Evolutionary conservation across 2,329 filamentous ascomycete genomes (phyloP), one percentile per base, ranked within the genome.

Genomic region (Fusarium sp.): DNA sequence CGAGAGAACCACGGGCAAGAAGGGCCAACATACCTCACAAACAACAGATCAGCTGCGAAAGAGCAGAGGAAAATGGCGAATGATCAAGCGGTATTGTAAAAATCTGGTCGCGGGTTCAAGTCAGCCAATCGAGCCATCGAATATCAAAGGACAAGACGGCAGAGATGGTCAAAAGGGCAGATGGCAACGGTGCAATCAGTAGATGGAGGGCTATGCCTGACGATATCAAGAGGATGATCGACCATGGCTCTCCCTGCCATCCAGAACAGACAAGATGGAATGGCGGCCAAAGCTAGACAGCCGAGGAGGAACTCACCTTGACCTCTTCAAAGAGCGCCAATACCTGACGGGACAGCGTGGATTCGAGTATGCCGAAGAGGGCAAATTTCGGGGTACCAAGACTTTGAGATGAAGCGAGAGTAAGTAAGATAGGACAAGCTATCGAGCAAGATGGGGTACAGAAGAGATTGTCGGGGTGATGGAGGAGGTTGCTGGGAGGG

Each of bases 401-500:
- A 80, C 79, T 79, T 77, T 81, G 81, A 80, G 77, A 82, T 83
- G 81, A 85, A 87, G 84, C 82, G 83, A 86, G 82, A 81, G 81
- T 84, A 83, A 84, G 82, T 83, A 84, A 84, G 82, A 86, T 85
- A 83, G 84, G 83, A 82, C 83, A 80, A 85, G 84, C 83, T 87
- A 86, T 83, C 81, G 79, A 86, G 84, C 85, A 87, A 87, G 82
- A 84, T 84, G 82, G 78, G 79, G 77, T 73, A 74, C 71, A 71
- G 75, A 76, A 77, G 75, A 77, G 75, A 76, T 76, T 64, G 66
- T 73, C 67, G 58, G 67, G 73, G 65, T 72, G 74, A 76, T 77
- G 77, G 78, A 55, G 60, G 58, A 58, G 57, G 66, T 63, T 65
- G 66, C 46, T 64, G 68, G 72, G 82, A 83, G 81, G 82, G 81